Percentiles rank a stretch among this genome's conserved stretches.
These are phyloP conservation scores for Kwoniella sp. DNA, from an alignment of 768 basidiomycete genomes.

Conservation along the genomic window DNA sequence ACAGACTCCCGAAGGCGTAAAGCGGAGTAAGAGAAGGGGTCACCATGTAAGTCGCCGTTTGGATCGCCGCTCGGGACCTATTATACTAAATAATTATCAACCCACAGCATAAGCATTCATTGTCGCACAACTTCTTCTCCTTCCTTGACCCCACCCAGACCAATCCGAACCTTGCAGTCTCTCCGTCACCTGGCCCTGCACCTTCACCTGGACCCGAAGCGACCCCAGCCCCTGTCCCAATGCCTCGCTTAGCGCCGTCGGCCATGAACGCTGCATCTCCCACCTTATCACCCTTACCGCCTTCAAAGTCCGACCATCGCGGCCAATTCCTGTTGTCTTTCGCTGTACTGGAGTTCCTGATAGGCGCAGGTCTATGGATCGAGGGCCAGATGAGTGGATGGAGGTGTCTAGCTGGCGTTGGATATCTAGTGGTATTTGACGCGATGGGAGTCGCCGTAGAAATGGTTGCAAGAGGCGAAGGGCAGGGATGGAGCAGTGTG, in stretches of 20 bases:
- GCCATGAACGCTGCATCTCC: slow-evolving; percentile 22
- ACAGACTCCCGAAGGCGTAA: slow-evolving; percentile 30
- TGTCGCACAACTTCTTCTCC: slow-evolving; percentile 93
- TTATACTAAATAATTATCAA: slow-evolving; percentile 13
- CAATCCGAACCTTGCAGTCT: slow-evolving; percentile 38
- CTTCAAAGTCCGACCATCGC: slow-evolving; percentile 25
- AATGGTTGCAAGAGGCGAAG: slow-evolving; percentile 46
- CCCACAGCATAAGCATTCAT: slow-evolving; percentile 82
- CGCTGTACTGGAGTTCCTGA: slow-evolving; percentile 53
- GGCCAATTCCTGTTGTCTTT: slow-evolving; percentile 44
- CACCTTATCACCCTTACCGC: slow-evolving; percentile 32
- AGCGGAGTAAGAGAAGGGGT: slow-evolving; percentile 49
- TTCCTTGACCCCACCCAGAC: slow-evolving; percentile 74
- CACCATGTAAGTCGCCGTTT: slow-evolving; percentile 56
- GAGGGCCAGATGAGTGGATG: slow-evolving; percentile 85
- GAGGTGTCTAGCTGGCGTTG: slow-evolving; percentile 82
- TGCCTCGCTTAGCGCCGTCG: slow-evolving; percentile 34
- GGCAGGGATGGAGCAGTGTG: slow-evolving; percentile 48
- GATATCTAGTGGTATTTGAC: slow-evolving; percentile 97
- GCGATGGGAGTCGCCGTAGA: slow-evolving; percentile 73
- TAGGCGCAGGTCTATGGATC: slow-evolving; percentile 73
- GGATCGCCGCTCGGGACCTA: background rate
- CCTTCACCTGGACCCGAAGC: slow-evolving; percentile 27
- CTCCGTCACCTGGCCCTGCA: slow-evolving; percentile 14
- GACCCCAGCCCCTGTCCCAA: slow-evolving; percentile 49